Conservation (phyloP, 2,329 filamentous ascomycete genomes). For the Scytalidium lignicola region DNA sequence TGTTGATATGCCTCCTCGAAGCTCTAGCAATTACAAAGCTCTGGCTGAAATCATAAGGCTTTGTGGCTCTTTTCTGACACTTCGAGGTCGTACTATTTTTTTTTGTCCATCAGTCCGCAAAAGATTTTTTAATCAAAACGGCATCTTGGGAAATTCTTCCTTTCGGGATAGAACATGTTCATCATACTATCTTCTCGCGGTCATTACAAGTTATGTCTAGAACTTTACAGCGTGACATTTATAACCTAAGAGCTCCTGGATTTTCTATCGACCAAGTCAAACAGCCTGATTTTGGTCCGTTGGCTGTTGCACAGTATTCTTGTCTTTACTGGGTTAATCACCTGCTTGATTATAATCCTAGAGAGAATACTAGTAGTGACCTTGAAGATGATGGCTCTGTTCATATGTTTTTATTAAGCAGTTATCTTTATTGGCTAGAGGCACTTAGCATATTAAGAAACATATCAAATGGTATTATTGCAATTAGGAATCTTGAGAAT, state of each 20-base stretch:
- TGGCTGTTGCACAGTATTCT: slow-evolving; percentile 23
- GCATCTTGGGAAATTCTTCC: slow-evolving; percentile 25
- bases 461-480: slow-evolving; percentile 11
- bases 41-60: slow-evolving; percentile 25
- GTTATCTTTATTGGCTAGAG: slow-evolving; percentile 33
- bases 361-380: background rate
- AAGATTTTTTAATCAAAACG: slow-evolving; percentile 30
- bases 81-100: too few relatives aligned
- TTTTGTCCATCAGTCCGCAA: too few relatives aligned
- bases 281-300: slow-evolving; percentile 19
- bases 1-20: slow-evolving; percentile 3
- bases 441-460: slow-evolving; percentile 20
- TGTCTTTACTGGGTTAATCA: too few relatives aligned
- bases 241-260: slow-evolving; percentile 21
- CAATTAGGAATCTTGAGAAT: slow-evolving; percentile 17
- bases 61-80: slow-evolving; percentile 29
- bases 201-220: slow-evolving; percentile 29
- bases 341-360: slow-evolving; percentile 14
- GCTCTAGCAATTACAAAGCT: slow-evolving; percentile 8
- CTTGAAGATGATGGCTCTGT: slow-evolving; percentile 20
- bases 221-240: slow-evolving; percentile 32
- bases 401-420: slow-evolving; percentile 30
- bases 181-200: slow-evolving; percentile 28
- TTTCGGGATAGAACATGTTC: slow-evolving; percentile 17
- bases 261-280: slow-evolving; percentile 16